phyloP scores from a whole-genome alignment of 2,329 filamentous ascomycete species.

The Diaporthe ampelina region DNA sequence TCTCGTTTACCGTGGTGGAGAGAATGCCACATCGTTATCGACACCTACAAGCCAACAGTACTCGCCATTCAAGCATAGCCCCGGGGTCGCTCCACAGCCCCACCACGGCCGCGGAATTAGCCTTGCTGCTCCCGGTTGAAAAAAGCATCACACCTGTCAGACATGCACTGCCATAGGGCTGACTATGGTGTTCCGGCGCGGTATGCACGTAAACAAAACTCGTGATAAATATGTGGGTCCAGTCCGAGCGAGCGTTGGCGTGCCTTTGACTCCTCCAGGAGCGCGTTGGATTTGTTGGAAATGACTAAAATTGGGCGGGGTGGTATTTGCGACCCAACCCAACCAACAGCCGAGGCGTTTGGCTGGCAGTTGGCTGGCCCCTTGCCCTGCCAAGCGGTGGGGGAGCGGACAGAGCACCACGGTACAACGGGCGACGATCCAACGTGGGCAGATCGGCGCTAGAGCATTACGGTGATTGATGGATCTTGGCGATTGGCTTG shows the following conservation, averaged over 20 bases:
- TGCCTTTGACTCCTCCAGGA: not conserved
- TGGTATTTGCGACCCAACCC: not conserved
- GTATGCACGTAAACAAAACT: not conserved
- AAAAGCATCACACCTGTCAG: not conserved
- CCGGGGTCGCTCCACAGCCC: not conserved
- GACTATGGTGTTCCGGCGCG: not conserved
- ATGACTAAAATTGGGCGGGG: not conserved
- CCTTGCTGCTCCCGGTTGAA: not conserved
- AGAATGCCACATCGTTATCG: not conserved
- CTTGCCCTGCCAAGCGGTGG: not conserved
- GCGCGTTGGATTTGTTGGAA: not conserved
- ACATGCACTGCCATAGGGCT: not conserved
- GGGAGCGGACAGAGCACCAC: not conserved
- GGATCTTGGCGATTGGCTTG: not conserved
- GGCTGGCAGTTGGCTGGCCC: not conserved
- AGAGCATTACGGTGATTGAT: not conserved
- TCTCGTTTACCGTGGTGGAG: not conserved
- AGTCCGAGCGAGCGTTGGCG: not conserved
- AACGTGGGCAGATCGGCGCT: not conserved
- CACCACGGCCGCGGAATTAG: not conserved
- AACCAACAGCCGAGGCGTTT: not conserved
- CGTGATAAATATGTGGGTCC: not conserved
- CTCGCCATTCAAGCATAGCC: not conserved
- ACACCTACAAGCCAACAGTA: not conserved
- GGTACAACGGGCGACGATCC: not conserved